Evolutionary conservation across 1,139 yeast species (phyloP).

Genomic region (Lodderomyces orthopsilosis): DNA sequence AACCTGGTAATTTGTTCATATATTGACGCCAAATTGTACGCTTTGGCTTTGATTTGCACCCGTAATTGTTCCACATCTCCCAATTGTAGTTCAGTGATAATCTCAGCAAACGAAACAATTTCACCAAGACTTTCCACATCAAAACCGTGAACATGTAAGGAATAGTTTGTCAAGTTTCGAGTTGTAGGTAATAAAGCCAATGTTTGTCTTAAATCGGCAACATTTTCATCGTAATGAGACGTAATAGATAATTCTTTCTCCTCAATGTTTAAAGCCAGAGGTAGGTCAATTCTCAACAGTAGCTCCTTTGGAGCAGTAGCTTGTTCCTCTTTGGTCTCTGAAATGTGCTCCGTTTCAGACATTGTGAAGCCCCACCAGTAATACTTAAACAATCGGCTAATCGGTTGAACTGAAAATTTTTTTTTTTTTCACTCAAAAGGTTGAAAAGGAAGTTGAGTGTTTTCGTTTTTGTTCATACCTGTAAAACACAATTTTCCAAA

Average conservation of each 20-base stretch:
- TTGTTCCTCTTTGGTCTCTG: constrained; percentile 11
- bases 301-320: constrained; percentile 20
- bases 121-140: constrained; percentile 35
- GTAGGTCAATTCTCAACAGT: constrained; percentile 31
- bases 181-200: constrained; percentile 54
- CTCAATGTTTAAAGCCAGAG: constrained; percentile 23
- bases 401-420: not conserved
- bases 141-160: constrained; percentile 39
- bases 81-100: constrained; percentile 24
- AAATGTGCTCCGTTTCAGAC: not conserved
- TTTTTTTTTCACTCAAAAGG: not conserved
- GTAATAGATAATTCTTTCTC: constrained; percentile 15
- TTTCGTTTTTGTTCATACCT: no score
- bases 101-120: constrained; percentile 29
- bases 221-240: constrained; percentile 40
- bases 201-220: constrained; percentile 60
- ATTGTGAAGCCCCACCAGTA: not conserved
- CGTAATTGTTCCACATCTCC: constrained; percentile 19
- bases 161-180: constrained; percentile 61
- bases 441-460: no score
- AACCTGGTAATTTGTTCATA: constrained; percentile 42
- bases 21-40: constrained; percentile 39
- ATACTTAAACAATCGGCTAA: not conserved
- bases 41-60: constrained; percentile 28
- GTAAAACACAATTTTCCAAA: no score